Base-by-base conservation (phyloP, 441 rosid genomes). In the California macrophylla region DNA sequence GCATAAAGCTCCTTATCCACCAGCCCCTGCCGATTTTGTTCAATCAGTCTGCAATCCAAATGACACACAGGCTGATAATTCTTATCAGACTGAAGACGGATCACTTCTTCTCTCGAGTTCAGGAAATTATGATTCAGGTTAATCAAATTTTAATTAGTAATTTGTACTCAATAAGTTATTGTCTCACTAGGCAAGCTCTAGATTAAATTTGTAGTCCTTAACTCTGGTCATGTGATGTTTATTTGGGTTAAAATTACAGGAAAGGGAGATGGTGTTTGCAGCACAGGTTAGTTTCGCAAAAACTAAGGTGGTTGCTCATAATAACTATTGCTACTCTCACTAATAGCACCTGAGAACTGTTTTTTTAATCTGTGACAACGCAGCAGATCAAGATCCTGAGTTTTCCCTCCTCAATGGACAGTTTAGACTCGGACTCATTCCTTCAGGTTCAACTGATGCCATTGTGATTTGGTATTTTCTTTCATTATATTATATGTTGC, bases 401-500 rank as follows among this genome's bases (percentile, higher is more conserved):
- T 83, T 81, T 73, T 78, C 73, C 42, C 75, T 77, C 69, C 84
- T 70, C 71, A 80, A 77, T 74, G 85, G 77, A 71, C 64, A 71
- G 68, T 84, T 89, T 67, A 83, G 94, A 80, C 85, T 93, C 52
- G 97, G 98, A 75, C 81, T 93, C 80, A 89, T 89, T 71, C 98
- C 96, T 23, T 87, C 98, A 69, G 97, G 98, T 67, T 93, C 97
- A 79, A 93, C 97, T 38, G 94, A 93, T 74, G 94, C 98, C 32
- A 85, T 89, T 72, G 97, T 81, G 60, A 86, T 93, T 72, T 89
- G 98, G 98, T 93, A 82, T 26, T 64, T 74, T 67, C 79, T 56
- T 70, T 6, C 10, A 45, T 15, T n/a, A 42, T 42, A 45, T 45
- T 45, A 45, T 45, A 15, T 15, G 1, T 45, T 45, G 6, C 54